Conservation (phyloP, 164 flowering plant species). For the Vitis labrusca region DNA sequence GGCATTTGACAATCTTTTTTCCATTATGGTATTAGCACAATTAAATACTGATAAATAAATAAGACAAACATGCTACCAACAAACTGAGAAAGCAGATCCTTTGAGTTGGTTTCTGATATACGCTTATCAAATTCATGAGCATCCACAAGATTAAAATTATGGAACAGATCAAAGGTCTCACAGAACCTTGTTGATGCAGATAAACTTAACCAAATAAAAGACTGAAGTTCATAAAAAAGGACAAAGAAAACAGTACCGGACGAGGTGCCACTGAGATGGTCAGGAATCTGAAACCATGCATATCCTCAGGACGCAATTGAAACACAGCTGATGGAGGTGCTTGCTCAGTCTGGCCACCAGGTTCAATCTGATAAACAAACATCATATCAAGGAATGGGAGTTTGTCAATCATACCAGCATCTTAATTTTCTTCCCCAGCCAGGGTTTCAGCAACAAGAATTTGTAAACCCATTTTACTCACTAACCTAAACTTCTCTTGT, state of each 20-base stretch:
- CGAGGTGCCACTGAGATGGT: constrained; percentile 97
- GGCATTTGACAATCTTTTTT: too few species aligned
- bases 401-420: background rate
- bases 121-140: too few species aligned
- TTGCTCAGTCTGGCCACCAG: constrained; percentile 98
- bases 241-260: constrained; percentile 55
- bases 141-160: too few species aligned
- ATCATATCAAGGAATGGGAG: background rate
- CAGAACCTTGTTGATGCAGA: background rate
- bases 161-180: background rate
- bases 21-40: too few species aligned
- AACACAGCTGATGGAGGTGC: constrained; percentile 90
- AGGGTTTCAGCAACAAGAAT: too few species aligned
- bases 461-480: background rate
- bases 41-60: too few species aligned
- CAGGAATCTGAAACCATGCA: constrained; percentile 86
- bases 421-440: too few species aligned
- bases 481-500: background rate
- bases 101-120: too few species aligned
- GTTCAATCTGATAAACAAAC: constrained; percentile 68
- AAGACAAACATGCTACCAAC: too few species aligned
- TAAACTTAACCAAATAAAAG: background rate
- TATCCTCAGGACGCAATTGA: constrained; percentile 62
- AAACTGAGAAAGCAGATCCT: too few species aligned
- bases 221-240: background rate